Evolutionary conservation across 1,284 basidiomycete species (phyloP).

Genomic region (Uromyces viciae-fabae): DNA sequence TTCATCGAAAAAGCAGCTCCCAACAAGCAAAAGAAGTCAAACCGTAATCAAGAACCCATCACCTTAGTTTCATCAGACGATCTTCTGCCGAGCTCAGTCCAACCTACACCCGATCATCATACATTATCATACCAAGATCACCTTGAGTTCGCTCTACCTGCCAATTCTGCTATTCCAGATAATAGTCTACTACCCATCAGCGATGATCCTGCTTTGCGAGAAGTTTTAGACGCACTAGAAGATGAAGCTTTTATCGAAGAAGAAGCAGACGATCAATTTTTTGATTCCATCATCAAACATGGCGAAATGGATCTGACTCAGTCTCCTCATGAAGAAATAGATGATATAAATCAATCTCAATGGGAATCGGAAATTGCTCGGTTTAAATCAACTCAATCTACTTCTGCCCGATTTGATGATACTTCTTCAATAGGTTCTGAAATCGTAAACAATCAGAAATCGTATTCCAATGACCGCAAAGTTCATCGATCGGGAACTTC

Average conservation of each 20-base stretch:
- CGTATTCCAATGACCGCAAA: slow-evolving; percentile 54
- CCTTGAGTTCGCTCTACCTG: slow-evolving; percentile 13
- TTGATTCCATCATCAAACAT: slow-evolving; percentile 64
- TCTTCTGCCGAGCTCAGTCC: slow-evolving; percentile 57
- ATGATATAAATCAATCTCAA: slow-evolving; percentile 51
- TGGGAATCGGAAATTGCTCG: slow-evolving; percentile 50
- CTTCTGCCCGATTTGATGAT: no score
- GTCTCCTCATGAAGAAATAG: slow-evolving; percentile 38
- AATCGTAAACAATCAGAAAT: no score
- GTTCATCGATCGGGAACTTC: slow-evolving; percentile 63
- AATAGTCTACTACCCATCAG: slow-evolving; percentile 65
- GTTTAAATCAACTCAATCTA: slow-evolving; percentile 19
- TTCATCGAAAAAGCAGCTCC: slow-evolving; percentile 53
- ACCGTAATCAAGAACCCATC: slow-evolving; percentile 51
- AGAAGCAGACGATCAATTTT: slow-evolving; percentile 52
- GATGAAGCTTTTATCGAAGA: slow-evolving; percentile 70
- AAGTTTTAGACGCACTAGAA: slow-evolving; percentile 88
- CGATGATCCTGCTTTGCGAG: slow-evolving; percentile 87
- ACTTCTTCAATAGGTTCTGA: no score
- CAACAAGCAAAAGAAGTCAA: slow-evolving; percentile 53
- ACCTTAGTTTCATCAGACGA: slow-evolving; percentile 46
- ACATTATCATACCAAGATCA: slow-evolving; percentile 24
- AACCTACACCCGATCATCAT: slow-evolving; percentile 48
- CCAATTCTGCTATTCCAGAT: slow-evolving; percentile 47
- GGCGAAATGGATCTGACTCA: slow-evolving; percentile 51